Evolutionary conservation across 2,329 filamentous ascomycete species (phyloP).

Genomic region (Diatrype stigma): DNA sequence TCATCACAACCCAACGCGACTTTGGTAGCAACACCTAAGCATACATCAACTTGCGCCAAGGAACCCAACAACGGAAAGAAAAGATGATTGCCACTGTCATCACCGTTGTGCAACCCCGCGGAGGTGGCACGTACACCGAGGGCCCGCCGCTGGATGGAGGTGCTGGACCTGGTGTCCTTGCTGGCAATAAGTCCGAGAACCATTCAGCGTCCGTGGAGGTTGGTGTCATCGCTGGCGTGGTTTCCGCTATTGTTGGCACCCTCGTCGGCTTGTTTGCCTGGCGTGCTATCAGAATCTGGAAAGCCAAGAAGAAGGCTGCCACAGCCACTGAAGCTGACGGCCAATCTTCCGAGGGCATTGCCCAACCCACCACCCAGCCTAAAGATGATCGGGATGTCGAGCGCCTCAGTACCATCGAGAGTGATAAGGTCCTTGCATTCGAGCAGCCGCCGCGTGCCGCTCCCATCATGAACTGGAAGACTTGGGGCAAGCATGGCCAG

Average conservation of each 20-base stretch:
- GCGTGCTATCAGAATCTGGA: conserved; percentile 1
- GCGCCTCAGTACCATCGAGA: neutral
- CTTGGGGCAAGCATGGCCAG: neutral
- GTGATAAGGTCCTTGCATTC: neutral
- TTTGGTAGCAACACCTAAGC: neutral
- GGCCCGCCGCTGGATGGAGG: conserved; percentile 2
- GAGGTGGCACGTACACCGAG: neutral
- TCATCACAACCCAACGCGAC: neutral
- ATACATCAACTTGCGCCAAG: neutral
- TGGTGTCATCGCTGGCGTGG: conserved; percentile 3
- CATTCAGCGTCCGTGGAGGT: neutral
- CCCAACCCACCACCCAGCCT: neutral
- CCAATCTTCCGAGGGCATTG: neutral
- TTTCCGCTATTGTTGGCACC: neutral
- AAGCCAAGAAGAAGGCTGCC: neutral
- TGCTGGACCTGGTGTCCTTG: neutral
- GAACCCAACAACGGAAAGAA: neutral
- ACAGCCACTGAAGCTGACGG: neutral
- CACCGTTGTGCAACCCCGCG: neutral
- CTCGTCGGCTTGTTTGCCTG: conserved; percentile 1
- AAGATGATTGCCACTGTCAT: neutral
- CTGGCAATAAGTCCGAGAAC: neutral
- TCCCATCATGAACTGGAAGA: neutral
- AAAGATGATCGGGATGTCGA: neutral
- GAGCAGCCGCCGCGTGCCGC: neutral